Evolutionary conservation across 257 asterid genomes (phyloP), one percentile per base, ranked within the genome.

Genomic region (Hygrophila difformis): DNA sequence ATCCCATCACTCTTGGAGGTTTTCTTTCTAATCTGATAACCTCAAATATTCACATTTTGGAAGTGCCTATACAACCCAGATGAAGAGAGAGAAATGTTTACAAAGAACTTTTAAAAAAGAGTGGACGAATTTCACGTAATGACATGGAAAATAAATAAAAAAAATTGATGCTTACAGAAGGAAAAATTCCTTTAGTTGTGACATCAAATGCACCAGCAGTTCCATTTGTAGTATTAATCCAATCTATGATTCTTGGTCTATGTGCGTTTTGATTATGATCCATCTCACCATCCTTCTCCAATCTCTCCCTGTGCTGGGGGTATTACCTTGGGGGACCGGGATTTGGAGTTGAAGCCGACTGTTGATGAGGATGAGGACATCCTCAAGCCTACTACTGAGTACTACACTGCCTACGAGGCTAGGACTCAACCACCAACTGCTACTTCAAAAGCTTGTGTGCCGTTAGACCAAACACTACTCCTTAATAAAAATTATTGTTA

Each of bases 151-250:
- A 29, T 51, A 20, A 19, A 52, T 13, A 7, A 16, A n/a, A n/a
- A n/a, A n/a, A n/a, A n/a, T n/a, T n/a, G 36, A 51, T 56, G 53
- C 89, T 70, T 80, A 91, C 98, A 52, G 93, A 18, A 62, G 86
- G 98, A 60, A 91, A 94, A 70, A 91, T 69, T 61, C 99, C 99
- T 68, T 91, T 91, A 3, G 96, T 91, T 8, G 98, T 82, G 63
- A 86, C 96, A 47, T 86, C 96, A 76, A 91, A 86, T 55, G 99
- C 99, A 61, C 99, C 91, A 0, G 96, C 94, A 61, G 73, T 51
- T 69, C 99, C 99, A 65, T 56, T 77, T 4, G 99, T 82, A 49
- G 84, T 92, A 78, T 86, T 86, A 35, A 91, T 86, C 96, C 96
- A 91, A 72, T 91, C 94, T 41, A 91, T n/a, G 40, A 82, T 86